These are phyloP conservation scores for Hygrophoropsis aurantiaca DNA, from an alignment of 768 basidiomycete genomes.

Conservation along the genomic window DNA sequence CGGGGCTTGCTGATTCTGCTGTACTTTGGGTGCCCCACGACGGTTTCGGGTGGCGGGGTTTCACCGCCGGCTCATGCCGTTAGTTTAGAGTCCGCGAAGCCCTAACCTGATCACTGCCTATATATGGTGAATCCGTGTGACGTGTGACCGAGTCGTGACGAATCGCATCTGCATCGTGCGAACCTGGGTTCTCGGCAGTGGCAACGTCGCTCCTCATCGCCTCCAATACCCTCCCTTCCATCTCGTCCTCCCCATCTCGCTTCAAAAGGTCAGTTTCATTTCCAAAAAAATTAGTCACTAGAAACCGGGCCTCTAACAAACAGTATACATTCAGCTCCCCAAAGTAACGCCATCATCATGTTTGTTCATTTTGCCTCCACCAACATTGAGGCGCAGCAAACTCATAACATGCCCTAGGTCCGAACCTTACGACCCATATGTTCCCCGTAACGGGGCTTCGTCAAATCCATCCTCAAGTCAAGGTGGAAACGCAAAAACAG, in stretches of 20 bases:
- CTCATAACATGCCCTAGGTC: slow-evolving; percentile 56
- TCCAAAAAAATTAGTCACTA: neutral
- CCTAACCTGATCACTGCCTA: too few species aligned
- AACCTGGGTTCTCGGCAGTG: too few species aligned
- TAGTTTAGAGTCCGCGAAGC: neutral
- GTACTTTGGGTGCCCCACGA: slow-evolving; percentile 12
- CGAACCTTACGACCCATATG: slow-evolving; percentile 98
- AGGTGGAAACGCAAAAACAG: slow-evolving; percentile 79
- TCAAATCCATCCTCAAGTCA: slow-evolving; percentile 45
- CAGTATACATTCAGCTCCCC: neutral
- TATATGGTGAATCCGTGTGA: too few species aligned
- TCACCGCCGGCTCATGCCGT: slow-evolving; percentile 29
- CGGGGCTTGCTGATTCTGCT: slow-evolving; percentile 25
- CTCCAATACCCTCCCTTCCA: slow-evolving; percentile 10
- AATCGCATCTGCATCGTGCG: too few species aligned
- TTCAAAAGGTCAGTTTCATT: slow-evolving; percentile 16
- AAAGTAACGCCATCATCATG: slow-evolving; percentile 16
- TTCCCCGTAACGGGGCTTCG: slow-evolving; percentile 79
- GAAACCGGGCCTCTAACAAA: neutral
- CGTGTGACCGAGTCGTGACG: too few species aligned
- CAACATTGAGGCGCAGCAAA: neutral
- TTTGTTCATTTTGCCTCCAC: slow-evolving; percentile 17
- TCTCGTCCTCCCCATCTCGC: slow-evolving; percentile 12
- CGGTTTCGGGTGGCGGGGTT: slow-evolving; percentile 15
- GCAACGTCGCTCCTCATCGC: slow-evolving; percentile 14